Base-by-base conservation (phyloP, 176 grass and related monocot genomes). In the Alloteropsis semialata region DNA sequence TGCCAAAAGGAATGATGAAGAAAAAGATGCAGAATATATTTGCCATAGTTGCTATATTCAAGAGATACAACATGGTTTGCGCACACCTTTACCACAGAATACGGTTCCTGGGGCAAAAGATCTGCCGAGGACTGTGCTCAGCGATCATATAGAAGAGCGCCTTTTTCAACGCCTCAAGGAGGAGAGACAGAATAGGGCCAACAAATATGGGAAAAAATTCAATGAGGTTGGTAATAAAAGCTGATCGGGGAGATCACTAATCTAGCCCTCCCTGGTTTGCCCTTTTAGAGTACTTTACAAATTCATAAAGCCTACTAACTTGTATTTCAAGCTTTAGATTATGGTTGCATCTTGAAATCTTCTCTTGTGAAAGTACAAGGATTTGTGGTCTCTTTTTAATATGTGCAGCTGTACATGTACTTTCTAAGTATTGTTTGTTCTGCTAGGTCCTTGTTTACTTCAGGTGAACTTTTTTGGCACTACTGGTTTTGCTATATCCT, bases 91-190 rank as follows among this genome's bases (percentile, higher is more conserved):
- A 44, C 88, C 89, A 17, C 66, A 95, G 69, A 93, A 72, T 91
- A 85, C 84, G 84, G 79, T 93, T 83, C 92, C 86, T 87, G 92
- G 92, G 61, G 96, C 92, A 44, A 93, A 95, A 60, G 95, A 97
- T 92, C 86, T 98, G 57, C 96, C 92, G 24, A 89, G 72, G 57
- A 95, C 92, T 41, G 76, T 90, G 51, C 86, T 98, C 38, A 98
- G 96, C 11, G 80, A 98, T 85, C 84, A 93, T 75, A 88, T 93
- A 73, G 96, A 98, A 87, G 85, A 82, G 19, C 86, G 91, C 3
- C 90, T 98, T 83, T 84, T 83, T 67, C 88, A 81, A 72, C 81
- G 84, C 10, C 96, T 93, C 37, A 90, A 83, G 54, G 79, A 93
- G 41, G 96, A 98, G 85, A 95, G 88, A 75, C 92, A 93, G 49